These are phyloP conservation scores for Russula virescens DNA, from an alignment of 768 basidiomycete species.

Conservation along the genomic window DNA sequence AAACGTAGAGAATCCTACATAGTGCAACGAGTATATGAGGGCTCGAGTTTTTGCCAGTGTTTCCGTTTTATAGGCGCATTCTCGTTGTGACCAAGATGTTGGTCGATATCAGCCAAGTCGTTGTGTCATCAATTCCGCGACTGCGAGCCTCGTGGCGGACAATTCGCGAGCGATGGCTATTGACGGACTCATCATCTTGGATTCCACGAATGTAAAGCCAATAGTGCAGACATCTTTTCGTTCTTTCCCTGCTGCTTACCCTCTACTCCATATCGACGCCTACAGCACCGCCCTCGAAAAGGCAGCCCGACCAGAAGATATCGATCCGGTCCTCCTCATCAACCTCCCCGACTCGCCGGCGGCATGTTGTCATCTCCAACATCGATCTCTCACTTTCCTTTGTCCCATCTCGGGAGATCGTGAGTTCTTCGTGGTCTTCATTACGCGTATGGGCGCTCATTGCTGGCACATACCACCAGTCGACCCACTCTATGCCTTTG, in stretches of 20 bases:
- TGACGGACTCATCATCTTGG: slow-evolving; percentile 25
- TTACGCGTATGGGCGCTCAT: background rate
- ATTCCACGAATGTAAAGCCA: slow-evolving; percentile 36
- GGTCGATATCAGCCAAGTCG: too few species aligned
- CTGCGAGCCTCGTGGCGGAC: too few species aligned
- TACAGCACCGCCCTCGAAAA: slow-evolving; percentile 67
- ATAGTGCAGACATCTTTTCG: slow-evolving; percentile 91
- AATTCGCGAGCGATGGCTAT: slow-evolving; percentile 17
- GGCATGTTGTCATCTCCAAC: slow-evolving; percentile 78
- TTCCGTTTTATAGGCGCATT: too few species aligned
- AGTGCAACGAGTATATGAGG: too few species aligned
- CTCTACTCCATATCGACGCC: slow-evolving; percentile 81
- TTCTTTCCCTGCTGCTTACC: slow-evolving; percentile 67
- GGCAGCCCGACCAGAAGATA: slow-evolving; percentile 43
- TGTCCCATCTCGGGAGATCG: slow-evolving; percentile 82
- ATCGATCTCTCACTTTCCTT: slow-evolving; percentile 69
- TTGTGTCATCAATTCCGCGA: too few species aligned
- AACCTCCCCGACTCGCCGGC: slow-evolving; percentile 45
- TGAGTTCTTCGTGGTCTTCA: slow-evolving; percentile 36
- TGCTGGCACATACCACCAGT: slow-evolving; percentile 39
- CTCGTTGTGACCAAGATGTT: too few species aligned
- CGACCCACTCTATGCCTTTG: slow-evolving; percentile 85
- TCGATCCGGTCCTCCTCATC: slow-evolving; percentile 75
- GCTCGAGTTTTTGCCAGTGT: too few species aligned
- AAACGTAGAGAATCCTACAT: too few species aligned